phyloP scores from a whole-genome alignment of 352 stramenopile species.

The Detonula confervacea region DNA sequence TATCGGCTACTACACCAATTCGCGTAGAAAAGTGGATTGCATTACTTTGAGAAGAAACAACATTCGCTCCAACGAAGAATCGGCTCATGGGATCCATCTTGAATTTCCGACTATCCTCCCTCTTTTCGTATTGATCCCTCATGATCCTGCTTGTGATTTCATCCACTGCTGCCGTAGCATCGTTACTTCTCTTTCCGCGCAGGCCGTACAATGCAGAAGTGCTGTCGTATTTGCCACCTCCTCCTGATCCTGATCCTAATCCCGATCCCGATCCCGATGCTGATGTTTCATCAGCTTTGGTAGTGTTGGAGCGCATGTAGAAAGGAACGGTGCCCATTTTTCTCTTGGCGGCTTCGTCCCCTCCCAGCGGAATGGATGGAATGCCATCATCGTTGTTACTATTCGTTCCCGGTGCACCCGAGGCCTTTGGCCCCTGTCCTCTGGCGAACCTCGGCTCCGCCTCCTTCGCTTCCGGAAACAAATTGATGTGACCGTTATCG shows the following conservation, averaged over 20 bases:
- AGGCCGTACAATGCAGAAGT: neutral
- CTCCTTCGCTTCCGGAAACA: constrained; percentile 43
- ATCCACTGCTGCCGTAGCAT: constrained; percentile 6
- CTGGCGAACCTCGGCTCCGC: constrained; percentile 19
- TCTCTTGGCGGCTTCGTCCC: constrained; percentile 29
- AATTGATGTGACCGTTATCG: constrained; percentile 43
- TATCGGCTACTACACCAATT: too few species aligned
- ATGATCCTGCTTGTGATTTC: constrained; percentile 35
- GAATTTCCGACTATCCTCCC: constrained; percentile 34
- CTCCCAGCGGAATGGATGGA: constrained; percentile 17
- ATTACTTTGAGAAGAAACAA: neutral
- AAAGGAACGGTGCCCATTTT: constrained; percentile 34
- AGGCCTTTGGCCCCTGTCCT: neutral
- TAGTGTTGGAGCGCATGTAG: constrained; percentile 27
- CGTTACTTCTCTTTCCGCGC: neutral
- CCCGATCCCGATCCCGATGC: too few species aligned
- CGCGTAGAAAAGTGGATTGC: too few species aligned
- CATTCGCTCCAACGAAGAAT: constrained; percentile 17
- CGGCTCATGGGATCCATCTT: constrained; percentile 45
- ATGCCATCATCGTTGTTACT: constrained; percentile 2
- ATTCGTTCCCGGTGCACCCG: neutral
- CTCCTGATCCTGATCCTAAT: too few species aligned
- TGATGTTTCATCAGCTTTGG: neutral
- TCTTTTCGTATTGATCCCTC: constrained; percentile 34
- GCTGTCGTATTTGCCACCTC: constrained; percentile 3